These are phyloP conservation scores for Takashimella tepidaria DNA, from an alignment of 1,284 basidiomycete genomes.

Conservation along the genomic window DNA sequence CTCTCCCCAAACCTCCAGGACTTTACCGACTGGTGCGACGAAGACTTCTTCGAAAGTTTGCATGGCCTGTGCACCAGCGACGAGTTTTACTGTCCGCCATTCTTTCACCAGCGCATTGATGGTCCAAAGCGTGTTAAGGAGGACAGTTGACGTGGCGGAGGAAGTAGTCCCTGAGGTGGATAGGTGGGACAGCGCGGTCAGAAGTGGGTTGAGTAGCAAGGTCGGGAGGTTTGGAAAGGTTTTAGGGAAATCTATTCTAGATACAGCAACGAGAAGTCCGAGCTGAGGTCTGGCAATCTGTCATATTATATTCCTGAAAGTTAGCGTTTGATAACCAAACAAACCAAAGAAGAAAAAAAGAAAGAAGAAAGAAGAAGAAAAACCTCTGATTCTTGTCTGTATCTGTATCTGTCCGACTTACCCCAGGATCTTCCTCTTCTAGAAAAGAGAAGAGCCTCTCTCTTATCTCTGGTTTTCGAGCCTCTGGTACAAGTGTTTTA, in stretches of 20 bases:
- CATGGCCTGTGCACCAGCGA: constrained; percentile 42
- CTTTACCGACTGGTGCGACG: constrained; percentile 28
- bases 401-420: constrained; percentile 17
- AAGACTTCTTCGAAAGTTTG: constrained; percentile 35
- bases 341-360: too few species aligned
- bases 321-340: too few species aligned
- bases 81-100: constrained; percentile 44
- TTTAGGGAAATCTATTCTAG: constrained; percentile 42
- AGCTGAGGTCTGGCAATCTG: constrained; percentile 48
- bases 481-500: constrained; percentile 43
- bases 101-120: constrained; percentile 49
- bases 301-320: background rate
- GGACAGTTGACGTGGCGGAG: constrained; percentile 29
- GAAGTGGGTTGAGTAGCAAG: constrained; percentile 36
- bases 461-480: constrained; percentile 40
- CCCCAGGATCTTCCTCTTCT: constrained; percentile 38
- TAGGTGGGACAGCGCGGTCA: constrained; percentile 32
- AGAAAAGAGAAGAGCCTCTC: constrained; percentile 43
- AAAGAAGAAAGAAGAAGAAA: too few species aligned
- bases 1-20: constrained; percentile 36
- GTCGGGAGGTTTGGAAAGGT: constrained; percentile 39
- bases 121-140: constrained; percentile 47
- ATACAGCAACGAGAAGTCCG: constrained; percentile 40
- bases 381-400: too few species aligned
- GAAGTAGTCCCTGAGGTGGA: constrained; percentile 16